A percentile compares a stretch with the other conserved stretches of the same genome.
These are phyloP conservation scores for Pseudoneurospora amorphoporcata DNA, from an alignment of 495 filamentous ascomycete genomes.

Conservation along the genomic window DNA sequence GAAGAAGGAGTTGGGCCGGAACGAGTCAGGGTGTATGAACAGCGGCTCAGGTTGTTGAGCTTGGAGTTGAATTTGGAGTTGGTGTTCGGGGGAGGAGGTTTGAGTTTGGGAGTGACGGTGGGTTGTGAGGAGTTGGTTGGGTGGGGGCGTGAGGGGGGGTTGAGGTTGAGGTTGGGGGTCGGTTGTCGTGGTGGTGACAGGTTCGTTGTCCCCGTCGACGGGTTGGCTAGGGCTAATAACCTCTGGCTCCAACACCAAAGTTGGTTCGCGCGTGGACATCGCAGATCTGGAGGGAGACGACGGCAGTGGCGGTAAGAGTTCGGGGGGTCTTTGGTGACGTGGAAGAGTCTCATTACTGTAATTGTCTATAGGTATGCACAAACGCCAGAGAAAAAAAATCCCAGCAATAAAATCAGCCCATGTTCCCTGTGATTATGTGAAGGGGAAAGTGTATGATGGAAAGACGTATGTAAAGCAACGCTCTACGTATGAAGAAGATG, in stretches of 20 bases:
- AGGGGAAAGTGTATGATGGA: not conserved
- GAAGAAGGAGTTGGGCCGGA: constrained; percentile 69
- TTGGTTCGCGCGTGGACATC: constrained; percentile 1
- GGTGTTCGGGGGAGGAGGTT: not conserved
- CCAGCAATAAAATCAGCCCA: constrained; percentile 22
- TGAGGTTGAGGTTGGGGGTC: not conserved
- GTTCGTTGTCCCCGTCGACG: not conserved
- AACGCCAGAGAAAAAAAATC: constrained; percentile 8
- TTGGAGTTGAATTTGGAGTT: not conserved
- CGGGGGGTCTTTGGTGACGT: not conserved
- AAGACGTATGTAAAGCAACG: not conserved
- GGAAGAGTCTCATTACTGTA: constrained; percentile 28
- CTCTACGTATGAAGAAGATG: not conserved
- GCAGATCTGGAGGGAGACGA: not conserved
- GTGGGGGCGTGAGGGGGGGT: not conserved
- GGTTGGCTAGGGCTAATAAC: not conserved
- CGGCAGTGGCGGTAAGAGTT: not conserved
- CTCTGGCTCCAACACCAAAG: constrained; percentile 1
- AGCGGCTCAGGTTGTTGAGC: constrained; percentile 22
- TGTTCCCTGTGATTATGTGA: constrained; percentile 8
- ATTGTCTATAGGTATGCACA: constrained; percentile 19
- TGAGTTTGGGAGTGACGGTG: not conserved
- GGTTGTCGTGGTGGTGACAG: not conserved
- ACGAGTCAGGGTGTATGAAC: constrained; percentile 64
- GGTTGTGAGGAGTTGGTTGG: not conserved